Conservation (phyloP, 1,284 basidiomycete species). For the Fomitopsis palustris region DNA sequence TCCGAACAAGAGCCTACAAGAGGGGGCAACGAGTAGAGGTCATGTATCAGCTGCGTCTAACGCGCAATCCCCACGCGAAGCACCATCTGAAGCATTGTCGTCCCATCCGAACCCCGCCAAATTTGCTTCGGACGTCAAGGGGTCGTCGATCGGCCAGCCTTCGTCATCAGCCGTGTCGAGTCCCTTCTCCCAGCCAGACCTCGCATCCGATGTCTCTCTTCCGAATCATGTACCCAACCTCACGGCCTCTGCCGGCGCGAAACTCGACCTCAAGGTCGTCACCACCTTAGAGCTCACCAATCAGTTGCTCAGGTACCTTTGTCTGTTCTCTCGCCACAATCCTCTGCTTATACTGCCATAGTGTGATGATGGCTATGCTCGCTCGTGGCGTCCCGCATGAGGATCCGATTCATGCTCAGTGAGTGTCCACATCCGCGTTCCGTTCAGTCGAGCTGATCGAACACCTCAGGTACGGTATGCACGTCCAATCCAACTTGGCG, state of each 20-base stretch:
- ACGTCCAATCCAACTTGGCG: conserved; percentile 62
- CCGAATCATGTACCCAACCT: background rate
- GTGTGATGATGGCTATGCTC: conserved; percentile 47
- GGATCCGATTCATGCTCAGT: conserved; percentile 59
- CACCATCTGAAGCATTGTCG: background rate
- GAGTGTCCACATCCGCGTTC: conserved; percentile 25
- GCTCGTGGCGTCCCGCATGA: conserved; percentile 41
- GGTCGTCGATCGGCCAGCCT: background rate
- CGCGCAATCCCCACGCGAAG: conserved; percentile 4
- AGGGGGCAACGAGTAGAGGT: background rate
- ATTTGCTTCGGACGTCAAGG: background rate
- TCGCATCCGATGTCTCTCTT: background rate
- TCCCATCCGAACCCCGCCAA: background rate
- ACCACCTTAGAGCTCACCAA: conserved; percentile 61
- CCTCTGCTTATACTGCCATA: conserved; percentile 6
- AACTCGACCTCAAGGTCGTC: conserved; percentile 48
- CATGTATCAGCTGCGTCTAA: background rate
- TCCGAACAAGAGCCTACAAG: background rate
- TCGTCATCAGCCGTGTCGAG: background rate
- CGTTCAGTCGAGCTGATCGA: conserved; percentile 10
- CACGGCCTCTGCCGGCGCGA: background rate
- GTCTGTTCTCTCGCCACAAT: background rate
- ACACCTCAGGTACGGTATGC: conserved; percentile 44
- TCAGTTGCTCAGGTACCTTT: conserved; percentile 56
- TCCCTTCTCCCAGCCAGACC: background rate